phyloP scores from a whole-genome alignment of 345 rosid genomes.

The Eutrema japonicum region DNA sequence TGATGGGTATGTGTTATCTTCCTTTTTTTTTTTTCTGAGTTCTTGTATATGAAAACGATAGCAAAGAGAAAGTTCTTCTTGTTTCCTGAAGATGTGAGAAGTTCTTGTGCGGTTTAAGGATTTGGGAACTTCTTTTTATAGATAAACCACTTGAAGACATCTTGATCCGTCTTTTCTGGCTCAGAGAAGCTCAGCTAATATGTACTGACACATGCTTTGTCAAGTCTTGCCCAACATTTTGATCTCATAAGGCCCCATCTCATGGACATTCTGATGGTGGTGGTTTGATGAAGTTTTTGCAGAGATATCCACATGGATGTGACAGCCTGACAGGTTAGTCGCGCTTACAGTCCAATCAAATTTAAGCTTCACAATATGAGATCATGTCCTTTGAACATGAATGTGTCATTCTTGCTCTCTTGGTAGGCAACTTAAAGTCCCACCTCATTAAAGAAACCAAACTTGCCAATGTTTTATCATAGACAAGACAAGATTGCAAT shows the following conservation, averaged over 20 bases:
- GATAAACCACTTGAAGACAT: not conserved
- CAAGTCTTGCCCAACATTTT: conserved; percentile 13
- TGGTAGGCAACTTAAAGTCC: conserved; percentile 29
- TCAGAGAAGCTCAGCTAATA: conserved; percentile 1
- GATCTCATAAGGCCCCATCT: conserved; percentile 19
- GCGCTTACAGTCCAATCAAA: not conserved
- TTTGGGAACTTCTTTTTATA: not conserved
- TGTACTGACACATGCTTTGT: conserved; percentile 22
- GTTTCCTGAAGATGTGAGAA: conserved; percentile 12
- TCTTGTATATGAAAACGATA: not conserved
- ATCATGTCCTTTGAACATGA: conserved; percentile 26
- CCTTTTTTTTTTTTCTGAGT: not conserved
- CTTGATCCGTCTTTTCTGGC: conserved; percentile 1
- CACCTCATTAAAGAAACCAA: not conserved
- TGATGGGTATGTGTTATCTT: not conserved
- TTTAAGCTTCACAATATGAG: not conserved
- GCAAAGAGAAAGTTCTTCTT: not conserved
- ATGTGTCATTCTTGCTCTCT: conserved; percentile 29
- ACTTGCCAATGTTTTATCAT: not conserved
- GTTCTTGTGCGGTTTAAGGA: conserved; percentile 1
- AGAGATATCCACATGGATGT: conserved; percentile 9
- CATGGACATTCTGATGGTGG: not conserved
- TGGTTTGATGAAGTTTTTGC: conserved; percentile 2
- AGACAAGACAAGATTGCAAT: conserved; percentile 7
- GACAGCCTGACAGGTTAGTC: conserved; percentile 24